These are phyloP conservation scores for Naganishia vishniacii DNA, from an alignment of 768 basidiomycete genomes.

Conservation along the genomic window DNA sequence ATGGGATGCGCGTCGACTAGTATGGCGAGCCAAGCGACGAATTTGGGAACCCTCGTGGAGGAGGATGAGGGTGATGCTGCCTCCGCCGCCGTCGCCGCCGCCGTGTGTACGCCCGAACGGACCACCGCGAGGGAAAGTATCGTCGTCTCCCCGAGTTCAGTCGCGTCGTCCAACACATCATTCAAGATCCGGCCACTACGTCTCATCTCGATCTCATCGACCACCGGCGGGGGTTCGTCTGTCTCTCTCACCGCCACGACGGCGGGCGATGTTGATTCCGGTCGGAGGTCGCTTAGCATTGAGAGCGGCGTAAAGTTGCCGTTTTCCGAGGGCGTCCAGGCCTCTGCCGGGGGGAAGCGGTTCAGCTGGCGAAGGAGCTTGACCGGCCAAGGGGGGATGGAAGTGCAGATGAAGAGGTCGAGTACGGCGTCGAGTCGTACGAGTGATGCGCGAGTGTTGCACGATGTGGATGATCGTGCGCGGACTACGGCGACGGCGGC, in stretches of 20 bases:
- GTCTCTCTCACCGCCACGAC: background rate
- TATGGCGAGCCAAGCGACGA: conserved; percentile 19
- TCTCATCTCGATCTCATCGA: background rate
- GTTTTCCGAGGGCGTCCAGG: background rate
- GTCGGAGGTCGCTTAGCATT: background rate
- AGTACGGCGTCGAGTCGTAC: background rate
- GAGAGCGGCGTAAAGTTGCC: background rate
- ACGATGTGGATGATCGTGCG: conserved; percentile 1
- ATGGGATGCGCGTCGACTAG: background rate
- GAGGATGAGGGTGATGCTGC: conserved; percentile 16
- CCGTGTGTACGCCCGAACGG: conserved; percentile 5
- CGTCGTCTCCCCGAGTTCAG: background rate
- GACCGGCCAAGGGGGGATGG: background rate
- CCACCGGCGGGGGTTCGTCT: background rate
- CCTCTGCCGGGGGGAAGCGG: background rate
- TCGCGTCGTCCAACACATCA: background rate
- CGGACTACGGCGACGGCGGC: no score
- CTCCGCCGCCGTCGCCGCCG: background rate
- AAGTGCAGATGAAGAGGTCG: background rate
- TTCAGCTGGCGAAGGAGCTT: background rate
- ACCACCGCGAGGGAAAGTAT: background rate
- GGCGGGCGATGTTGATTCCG: background rate
- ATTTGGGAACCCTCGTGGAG: conserved; percentile 9
- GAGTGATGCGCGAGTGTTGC: conserved; percentile 7
- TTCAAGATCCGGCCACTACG: conserved; percentile 17